These are phyloP conservation scores for Juncus effusus DNA, from an alignment of 176 grass and related monocot species.

Conservation along the genomic window DNA sequence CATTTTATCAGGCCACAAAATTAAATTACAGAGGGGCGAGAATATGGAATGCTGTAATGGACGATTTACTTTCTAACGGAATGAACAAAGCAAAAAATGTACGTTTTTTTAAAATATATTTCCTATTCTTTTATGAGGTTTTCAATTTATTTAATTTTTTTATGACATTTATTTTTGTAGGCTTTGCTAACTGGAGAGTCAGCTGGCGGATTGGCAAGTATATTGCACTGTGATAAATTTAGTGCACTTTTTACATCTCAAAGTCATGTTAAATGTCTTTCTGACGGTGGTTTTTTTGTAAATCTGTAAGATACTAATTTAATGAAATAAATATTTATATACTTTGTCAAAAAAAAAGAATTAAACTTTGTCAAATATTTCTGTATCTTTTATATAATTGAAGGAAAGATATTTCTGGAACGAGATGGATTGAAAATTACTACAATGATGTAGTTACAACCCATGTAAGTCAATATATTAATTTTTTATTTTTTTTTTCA, in stretches of 20 bases:
- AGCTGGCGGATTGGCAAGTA: constrained; percentile 77
- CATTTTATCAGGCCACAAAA: too few species aligned
- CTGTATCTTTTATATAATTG: too few species aligned
- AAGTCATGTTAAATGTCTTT: constrained; percentile 72
- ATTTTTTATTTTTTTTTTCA: background rate
- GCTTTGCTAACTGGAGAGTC: constrained; percentile 83
- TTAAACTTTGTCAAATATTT: too few species aligned
- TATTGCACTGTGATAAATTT: constrained; percentile 92
- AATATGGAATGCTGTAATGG: too few species aligned
- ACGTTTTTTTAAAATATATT: too few species aligned
- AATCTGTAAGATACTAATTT: constrained; percentile 47
- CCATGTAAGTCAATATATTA: constrained; percentile 51
- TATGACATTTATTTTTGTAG: constrained; percentile 4
- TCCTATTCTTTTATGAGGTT: too few species aligned
- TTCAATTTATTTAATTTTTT: too few species aligned
- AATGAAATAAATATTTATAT: constrained; percentile 13
- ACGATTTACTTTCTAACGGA: too few species aligned
- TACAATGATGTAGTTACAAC: constrained; percentile 37
- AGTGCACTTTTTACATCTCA: constrained; percentile 45
- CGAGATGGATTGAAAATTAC: background rate
- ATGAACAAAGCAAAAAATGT: too few species aligned
- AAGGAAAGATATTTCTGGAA: too few species aligned
- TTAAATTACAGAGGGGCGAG: too few species aligned
- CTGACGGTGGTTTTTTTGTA: constrained; percentile 87
- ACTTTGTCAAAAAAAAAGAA: background rate